Percentiles rank a stretch among this genome's conserved stretches.
Conservation (phyloP, 305 asterid genomes). For the Ilex paraguariensis region DNA sequence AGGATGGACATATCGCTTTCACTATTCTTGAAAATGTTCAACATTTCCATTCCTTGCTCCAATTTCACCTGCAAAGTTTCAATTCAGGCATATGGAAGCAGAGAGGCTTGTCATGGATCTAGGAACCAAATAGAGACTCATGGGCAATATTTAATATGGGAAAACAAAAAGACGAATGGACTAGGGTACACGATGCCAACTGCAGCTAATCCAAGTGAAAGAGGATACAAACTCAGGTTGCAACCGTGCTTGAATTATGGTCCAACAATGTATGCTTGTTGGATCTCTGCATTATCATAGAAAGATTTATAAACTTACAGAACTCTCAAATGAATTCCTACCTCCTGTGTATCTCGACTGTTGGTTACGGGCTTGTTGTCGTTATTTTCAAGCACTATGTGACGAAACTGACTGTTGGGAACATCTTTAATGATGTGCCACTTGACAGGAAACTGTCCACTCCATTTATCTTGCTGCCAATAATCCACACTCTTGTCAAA, state of each 20-base stretch:
- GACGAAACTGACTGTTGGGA: slow-evolving; percentile 14
- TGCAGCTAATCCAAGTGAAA: too few relatives aligned
- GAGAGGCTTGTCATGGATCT: too few relatives aligned
- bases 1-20: slow-evolving; percentile 8
- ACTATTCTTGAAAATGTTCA: slow-evolving; percentile 11
- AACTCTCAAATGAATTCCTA: neutral
- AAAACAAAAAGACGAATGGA: too few relatives aligned
- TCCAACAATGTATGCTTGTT: too few relatives aligned
- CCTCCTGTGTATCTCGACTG: slow-evolving; percentile 14
- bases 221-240: too few relatives aligned
- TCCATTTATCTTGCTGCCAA: slow-evolving; percentile 16
- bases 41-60: slow-evolving; percentile 10
- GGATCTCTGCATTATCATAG: too few relatives aligned
- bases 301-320: too few relatives aligned
- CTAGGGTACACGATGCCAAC: too few relatives aligned
- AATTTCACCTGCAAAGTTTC: slow-evolving; percentile 6
- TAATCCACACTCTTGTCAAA: slow-evolving; percentile 10
- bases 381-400: slow-evolving; percentile 11
- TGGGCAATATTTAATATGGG: too few relatives aligned
- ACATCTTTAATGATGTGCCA: slow-evolving; percentile 13
- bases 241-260: too few relatives aligned
- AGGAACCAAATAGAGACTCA: too few relatives aligned
- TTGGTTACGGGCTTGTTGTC: slow-evolving; percentile 13
- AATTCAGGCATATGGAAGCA: too few relatives aligned
- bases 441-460: slow-evolving; percentile 13